phyloP scores from a whole-genome alignment of 805 yeast species.

The Sugiyamaella mastotermitis region DNA sequence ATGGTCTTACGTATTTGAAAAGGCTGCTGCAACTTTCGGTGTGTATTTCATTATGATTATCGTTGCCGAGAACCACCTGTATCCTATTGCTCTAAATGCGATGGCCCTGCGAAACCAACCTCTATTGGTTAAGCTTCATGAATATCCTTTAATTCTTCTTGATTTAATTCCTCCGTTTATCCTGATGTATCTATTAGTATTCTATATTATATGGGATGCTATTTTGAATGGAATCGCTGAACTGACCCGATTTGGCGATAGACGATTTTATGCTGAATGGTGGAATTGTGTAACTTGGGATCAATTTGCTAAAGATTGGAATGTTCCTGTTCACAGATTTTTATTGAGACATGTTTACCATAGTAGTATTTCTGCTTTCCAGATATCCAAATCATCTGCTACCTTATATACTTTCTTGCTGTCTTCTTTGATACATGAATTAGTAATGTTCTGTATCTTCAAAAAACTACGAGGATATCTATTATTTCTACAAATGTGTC shows the following conservation, averaged over 20 bases:
- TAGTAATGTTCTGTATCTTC: slow-evolving; percentile 87
- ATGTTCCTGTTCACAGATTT: slow-evolving; percentile 86
- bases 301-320: slow-evolving; percentile 91
- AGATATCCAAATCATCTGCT: slow-evolving; percentile 60
- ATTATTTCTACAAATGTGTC: slow-evolving; percentile 76
- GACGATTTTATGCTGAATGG: slow-evolving; percentile 95
- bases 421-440: slow-evolving; percentile 80
- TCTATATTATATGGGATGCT: slow-evolving; percentile 93
- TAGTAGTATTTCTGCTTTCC: slow-evolving; percentile 71
- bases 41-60: slow-evolving; percentile 76
- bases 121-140: slow-evolving; percentile 36
- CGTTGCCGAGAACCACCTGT: slow-evolving; percentile 67
- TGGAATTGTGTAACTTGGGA: slow-evolving; percentile 96
- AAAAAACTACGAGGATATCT: slow-evolving; percentile 75
- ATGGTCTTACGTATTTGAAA: slow-evolving; percentile 60
- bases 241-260: slow-evolving; percentile 76
- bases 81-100: slow-evolving; percentile 65
- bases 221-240: slow-evolving; percentile 89
- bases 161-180: slow-evolving; percentile 80
- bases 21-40: slow-evolving; percentile 79
- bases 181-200: slow-evolving; percentile 65
- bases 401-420: slow-evolving; percentile 55
- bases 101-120: slow-evolving; percentile 47
- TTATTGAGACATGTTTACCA: slow-evolving; percentile 91
- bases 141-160: slow-evolving; percentile 54